Base-by-base conservation (phyloP, 2,329 filamentous ascomycete genomes). In the Aspergillus latus region DNA sequence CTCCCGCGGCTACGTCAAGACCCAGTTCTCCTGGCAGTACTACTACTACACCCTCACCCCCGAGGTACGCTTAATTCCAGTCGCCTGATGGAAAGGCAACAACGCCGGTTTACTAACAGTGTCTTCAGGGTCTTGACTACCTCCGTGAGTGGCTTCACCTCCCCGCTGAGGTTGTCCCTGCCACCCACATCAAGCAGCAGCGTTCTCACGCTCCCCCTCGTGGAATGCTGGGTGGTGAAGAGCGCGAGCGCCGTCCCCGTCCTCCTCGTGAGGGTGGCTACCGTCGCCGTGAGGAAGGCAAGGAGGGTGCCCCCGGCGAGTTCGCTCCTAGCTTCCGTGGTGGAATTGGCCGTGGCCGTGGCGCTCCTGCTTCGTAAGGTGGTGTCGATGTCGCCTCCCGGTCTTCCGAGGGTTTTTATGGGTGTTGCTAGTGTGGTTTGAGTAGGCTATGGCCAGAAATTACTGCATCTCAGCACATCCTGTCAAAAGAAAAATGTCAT, bases 11-110 rank as follows among this genome's bases (percentile, higher is more conserved):
- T 97, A 90, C 82, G 87, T 99, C 83, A 99, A 99, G 90, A 99
- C 94, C 73, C 94, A 95, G 82, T 99, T 99, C 89, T 96, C 92
- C 69, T 96, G 92, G 92, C 92, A 96, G 83, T 96, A 92, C 87
- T 96, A 97, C 89, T 99, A 99, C 90, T 99, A 99, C 88, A 97
- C 94, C 81, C 88, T 99, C 81, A 97, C 93, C 79, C 90, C 92
- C 76, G 92, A 97, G 70, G 67, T 69, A 68, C 28, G 67, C 37
- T 10, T 13, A 4, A 34, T 3, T n/a, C n/a, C 9, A n/a, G 5
- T 7, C n/a, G 13, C 11, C 21, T 6, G 29, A 8, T 1, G n/a
- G 10, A 2, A 26, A 42, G 16, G 15, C 11, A n/a, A 32, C 1
- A 15, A n/a, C 15, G 7, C 5, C 5, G 13, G 13, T 34, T 34